Evolutionary conservation across 495 filamentous ascomycete species (phyloP).

Genomic region (Chlorociboria aeruginascens): DNA sequence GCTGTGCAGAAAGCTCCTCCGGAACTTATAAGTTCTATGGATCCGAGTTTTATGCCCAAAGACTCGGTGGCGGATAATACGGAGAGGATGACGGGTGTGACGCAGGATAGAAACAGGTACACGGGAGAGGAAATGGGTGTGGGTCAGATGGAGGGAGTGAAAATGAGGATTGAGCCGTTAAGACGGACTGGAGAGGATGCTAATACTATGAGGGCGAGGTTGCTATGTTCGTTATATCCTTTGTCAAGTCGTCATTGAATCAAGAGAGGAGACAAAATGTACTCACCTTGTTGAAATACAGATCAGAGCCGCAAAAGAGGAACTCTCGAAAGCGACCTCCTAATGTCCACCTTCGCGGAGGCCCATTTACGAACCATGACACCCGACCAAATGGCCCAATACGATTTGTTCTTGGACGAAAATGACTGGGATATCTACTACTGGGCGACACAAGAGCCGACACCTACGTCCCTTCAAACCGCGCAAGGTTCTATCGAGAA

Average conservation of each 20-base stretch:
- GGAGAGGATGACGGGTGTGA: conserved; percentile 17
- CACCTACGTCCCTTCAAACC: conserved; percentile 24
- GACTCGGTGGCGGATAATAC: conserved; percentile 47
- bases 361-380: conserved; percentile 63
- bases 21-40: conserved; percentile 45
- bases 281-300: conserved; percentile 23
- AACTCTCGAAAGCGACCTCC: conserved; percentile 87
- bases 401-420: conserved; percentile 92
- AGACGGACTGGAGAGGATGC: conserved; percentile 68
- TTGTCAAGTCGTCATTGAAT: background rate
- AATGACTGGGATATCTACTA: conserved; percentile 99
- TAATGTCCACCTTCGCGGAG: conserved; percentile 92
- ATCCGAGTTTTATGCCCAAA: conserved; percentile 43
- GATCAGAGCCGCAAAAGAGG: conserved; percentile 96
- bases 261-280: background rate
- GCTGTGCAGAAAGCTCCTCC: conserved; percentile 46
- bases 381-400: conserved; percentile 60
- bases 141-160: conserved; percentile 81
- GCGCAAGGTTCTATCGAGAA: conserved; percentile 10
- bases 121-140: conserved; percentile 54
- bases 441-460: conserved; percentile 89
- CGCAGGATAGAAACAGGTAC: conserved; percentile 10
- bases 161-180: conserved; percentile 82
- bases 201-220: conserved; percentile 72
- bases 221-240: conserved; percentile 60